A percentile compares a stretch with the other conserved stretches of the same genome.
These are phyloP conservation scores for Collybiopsis confluens DNA, from an alignment of 768 basidiomycete species.

Conservation along the genomic window DNA sequence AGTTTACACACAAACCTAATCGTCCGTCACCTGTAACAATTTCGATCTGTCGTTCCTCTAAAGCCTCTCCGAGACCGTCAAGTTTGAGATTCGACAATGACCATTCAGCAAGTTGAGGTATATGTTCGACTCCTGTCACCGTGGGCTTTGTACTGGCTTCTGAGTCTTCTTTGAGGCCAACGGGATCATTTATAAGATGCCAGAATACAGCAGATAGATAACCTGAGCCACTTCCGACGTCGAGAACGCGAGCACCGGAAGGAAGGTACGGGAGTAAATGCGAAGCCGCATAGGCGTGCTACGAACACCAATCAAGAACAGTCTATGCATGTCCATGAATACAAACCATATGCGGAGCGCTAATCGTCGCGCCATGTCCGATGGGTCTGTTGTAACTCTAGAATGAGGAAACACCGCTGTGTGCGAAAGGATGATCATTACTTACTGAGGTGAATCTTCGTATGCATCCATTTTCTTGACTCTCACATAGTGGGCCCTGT, in stretches of 20 bases:
- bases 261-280: constrained; percentile 69
- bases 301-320: not conserved
- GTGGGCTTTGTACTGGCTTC: constrained; percentile 30
- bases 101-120: constrained; percentile 71
- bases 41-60: constrained; percentile 53
- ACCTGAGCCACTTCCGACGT: constrained; percentile 87
- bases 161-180: constrained; percentile 12
- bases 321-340: not conserved
- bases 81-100: constrained; percentile 61
- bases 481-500: constrained; percentile 66
- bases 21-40: constrained; percentile 80
- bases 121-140: constrained; percentile 90
- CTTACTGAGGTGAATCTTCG: constrained; percentile 72
- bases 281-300: constrained; percentile 86
- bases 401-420: too few relatives aligned
- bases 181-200: constrained; percentile 48
- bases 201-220: constrained; percentile 83
- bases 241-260: constrained; percentile 66
- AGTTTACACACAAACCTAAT: constrained; percentile 48
- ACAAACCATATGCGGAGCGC: constrained; percentile 90
- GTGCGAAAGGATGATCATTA: constrained; percentile 13
- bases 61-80: constrained; percentile 55
- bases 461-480: constrained; percentile 56
- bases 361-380: constrained; percentile 87
- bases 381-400: constrained; percentile 50